These are phyloP conservation scores for Cornus suecica DNA, from an alignment of 148 eudicot species.

Conservation along the genomic window DNA sequence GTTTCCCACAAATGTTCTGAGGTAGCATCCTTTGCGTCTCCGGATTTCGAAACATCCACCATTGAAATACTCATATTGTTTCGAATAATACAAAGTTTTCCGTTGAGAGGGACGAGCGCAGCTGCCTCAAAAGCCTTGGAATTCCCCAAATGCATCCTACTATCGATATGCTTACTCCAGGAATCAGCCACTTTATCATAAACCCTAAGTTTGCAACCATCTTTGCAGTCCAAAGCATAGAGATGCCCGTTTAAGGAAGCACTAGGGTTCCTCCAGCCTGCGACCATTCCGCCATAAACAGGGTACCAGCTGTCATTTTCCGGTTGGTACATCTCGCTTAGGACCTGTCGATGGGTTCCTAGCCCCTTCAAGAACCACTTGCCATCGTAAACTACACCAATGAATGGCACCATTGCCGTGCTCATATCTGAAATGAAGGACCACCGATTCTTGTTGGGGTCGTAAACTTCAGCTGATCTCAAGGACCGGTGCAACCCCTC, in stretches of 20 bases:
- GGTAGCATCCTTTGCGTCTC: slow-evolving; percentile 22
- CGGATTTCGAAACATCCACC: slow-evolving; percentile 65
- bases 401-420: slow-evolving; percentile 84
- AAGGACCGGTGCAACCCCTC: slow-evolving; percentile 71
- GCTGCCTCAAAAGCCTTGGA: slow-evolving; percentile 81
- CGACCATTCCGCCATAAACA: slow-evolving; percentile 75
- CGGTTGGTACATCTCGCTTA: slow-evolving; percentile 81
- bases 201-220: slow-evolving; percentile 78
- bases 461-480: slow-evolving; percentile 84
- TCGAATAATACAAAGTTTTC: slow-evolving; percentile 71
- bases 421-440: slow-evolving; percentile 82
- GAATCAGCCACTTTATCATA: slow-evolving; percentile 70
- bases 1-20: slow-evolving; percentile 75
- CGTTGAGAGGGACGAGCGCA: slow-evolving; percentile 67
- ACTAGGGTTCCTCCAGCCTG: slow-evolving; percentile 91
- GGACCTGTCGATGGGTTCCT: slow-evolving; percentile 75
- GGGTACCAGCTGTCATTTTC: slow-evolving; percentile 64
- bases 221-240: slow-evolving; percentile 84
- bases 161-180: slow-evolving; percentile 77
- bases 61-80: slow-evolving; percentile 82
- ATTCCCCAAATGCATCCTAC: slow-evolving; percentile 72
- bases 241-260: slow-evolving; percentile 58
- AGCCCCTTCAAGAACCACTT: slow-evolving; percentile 92
- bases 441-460: slow-evolving; percentile 84
- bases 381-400: slow-evolving; percentile 81